These are phyloP conservation scores for Crithidia fasciculata DNA, from an alignment of 208 protist genomes.

Conservation along the genomic window DNA sequence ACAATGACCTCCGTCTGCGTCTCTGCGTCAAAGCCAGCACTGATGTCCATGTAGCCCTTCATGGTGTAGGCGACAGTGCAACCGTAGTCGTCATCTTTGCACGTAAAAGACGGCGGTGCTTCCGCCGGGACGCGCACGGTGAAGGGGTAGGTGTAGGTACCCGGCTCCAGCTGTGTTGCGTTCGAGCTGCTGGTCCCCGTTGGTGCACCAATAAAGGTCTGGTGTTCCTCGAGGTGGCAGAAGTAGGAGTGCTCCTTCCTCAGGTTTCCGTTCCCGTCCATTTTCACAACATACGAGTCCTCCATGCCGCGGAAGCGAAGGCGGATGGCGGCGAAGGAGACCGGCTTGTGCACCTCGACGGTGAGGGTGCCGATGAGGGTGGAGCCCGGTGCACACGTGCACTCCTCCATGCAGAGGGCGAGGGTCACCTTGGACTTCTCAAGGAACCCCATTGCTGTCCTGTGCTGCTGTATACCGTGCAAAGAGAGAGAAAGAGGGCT, in stretches of 20 bases:
- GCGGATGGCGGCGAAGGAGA: slow-evolving; percentile 10
- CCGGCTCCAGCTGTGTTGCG: slow-evolving; percentile 5
- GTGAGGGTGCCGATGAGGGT: background rate
- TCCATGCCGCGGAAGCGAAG: slow-evolving; percentile 10
- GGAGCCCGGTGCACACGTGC: background rate
- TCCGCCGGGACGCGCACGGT: background rate
- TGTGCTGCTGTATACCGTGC: no score
- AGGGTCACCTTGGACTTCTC: slow-evolving; percentile 14
- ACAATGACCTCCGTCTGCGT: background rate
- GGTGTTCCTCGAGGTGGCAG: background rate
- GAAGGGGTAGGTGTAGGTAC: slow-evolving; percentile 18
- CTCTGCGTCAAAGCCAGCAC: slow-evolving; percentile 5
- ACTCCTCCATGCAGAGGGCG: background rate
- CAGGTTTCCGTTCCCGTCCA: background rate
- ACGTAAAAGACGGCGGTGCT: slow-evolving; percentile 5
- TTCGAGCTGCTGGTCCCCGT: background rate
- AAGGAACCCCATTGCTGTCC: slow-evolving; percentile 4
- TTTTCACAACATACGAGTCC: background rate
- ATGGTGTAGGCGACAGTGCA: slow-evolving; percentile 4
- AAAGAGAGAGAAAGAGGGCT: background rate
- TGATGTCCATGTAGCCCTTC: slow-evolving; percentile 15
- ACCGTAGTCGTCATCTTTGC: background rate
- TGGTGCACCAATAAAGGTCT: background rate
- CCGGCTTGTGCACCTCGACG: slow-evolving; percentile 9
- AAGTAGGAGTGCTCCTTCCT: background rate